phyloP scores from a whole-genome alignment of 2,329 filamentous ascomycete species.

The Achaetomium macrosporum region DNA sequence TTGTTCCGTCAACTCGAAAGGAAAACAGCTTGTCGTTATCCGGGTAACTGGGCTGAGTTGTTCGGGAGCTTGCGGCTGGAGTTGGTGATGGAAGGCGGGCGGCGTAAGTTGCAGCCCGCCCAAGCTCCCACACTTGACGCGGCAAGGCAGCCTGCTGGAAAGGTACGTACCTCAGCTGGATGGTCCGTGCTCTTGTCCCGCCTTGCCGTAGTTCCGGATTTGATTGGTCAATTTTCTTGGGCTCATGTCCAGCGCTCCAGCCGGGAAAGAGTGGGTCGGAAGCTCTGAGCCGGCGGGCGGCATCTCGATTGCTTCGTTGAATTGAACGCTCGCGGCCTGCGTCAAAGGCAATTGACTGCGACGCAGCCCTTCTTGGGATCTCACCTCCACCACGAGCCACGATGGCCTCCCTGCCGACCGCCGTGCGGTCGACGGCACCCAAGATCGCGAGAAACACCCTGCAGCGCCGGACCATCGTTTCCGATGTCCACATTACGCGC shows the following conservation, averaged over 20 bases:
- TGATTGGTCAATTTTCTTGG: slow-evolving; percentile 23
- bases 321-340: slow-evolving; percentile 20
- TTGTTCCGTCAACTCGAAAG: background rate
- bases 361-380: slow-evolving; percentile 29
- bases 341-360: slow-evolving; percentile 28
- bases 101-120: background rate
- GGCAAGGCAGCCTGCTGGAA: slow-evolving; percentile 37
- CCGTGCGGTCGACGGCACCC: slow-evolving; percentile 46
- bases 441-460: slow-evolving; percentile 41
- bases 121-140: slow-evolving; percentile 30
- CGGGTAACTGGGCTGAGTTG: slow-evolving; percentile 6
- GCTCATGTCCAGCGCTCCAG: no score
- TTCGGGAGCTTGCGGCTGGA: slow-evolving; percentile 3
- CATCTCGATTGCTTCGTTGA: slow-evolving; percentile 10
- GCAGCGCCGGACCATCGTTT: slow-evolving; percentile 48
- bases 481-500: slow-evolving; percentile 87
- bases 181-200: slow-evolving; percentile 6
- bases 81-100: slow-evolving; percentile 16
- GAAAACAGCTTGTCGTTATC: background rate
- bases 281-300: slow-evolving; percentile 19
- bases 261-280: slow-evolving; percentile 19
- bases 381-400: slow-evolving; percentile 30
- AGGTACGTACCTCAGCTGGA: slow-evolving; percentile 20
- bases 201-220: slow-evolving; percentile 1
- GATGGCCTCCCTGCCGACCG: slow-evolving; percentile 53